Conservation (phyloP, 129 eudicot genomes). For the Saposhnikovia divaricata region DNA sequence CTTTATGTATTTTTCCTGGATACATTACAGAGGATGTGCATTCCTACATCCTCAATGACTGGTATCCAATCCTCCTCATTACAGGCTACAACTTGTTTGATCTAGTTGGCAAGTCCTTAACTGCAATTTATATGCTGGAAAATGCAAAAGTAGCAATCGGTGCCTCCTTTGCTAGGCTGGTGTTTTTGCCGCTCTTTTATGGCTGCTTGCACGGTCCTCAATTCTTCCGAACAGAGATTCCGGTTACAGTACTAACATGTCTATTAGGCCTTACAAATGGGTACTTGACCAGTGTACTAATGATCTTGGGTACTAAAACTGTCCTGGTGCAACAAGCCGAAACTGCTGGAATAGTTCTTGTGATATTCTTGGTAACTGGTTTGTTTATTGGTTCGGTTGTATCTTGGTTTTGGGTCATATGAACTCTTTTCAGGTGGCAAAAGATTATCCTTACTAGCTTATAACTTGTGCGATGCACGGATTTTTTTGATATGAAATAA, state of each 20-base stretch:
- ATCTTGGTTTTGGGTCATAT: conserved; percentile 95
- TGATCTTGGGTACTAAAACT: conserved; percentile 76
- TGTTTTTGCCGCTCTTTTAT: conserved; percentile 68
- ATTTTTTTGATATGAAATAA: too few species aligned
- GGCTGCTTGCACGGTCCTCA: conserved; percentile 82
- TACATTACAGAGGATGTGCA: conserved; percentile 90
- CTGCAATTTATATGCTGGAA: conserved; percentile 56
- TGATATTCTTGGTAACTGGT: conserved; percentile 70
- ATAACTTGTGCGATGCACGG: too few species aligned
- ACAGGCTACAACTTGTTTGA: conserved; percentile 77
- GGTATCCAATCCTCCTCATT: conserved; percentile 79
- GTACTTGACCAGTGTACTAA: conserved; percentile 70
- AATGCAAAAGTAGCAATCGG: conserved; percentile 73
- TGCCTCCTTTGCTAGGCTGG: conserved; percentile 60
- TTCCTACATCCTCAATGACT: conserved; percentile 57
- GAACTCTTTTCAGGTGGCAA: not conserved
- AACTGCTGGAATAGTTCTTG: conserved; percentile 83
- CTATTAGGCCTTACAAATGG: conserved; percentile 94
- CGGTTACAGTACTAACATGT: conserved; percentile 73
- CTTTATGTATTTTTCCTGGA: conserved; percentile 85
- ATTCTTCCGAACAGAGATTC: conserved; percentile 76
- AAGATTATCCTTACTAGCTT: not conserved
- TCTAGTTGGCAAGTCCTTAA: conserved; percentile 65
- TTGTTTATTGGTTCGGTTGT: conserved; percentile 74
- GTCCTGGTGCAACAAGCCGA: conserved; percentile 81